These are phyloP conservation scores for Sanghuangporus baumii DNA, from an alignment of 1,284 basidiomycete genomes.

Conservation along the genomic window DNA sequence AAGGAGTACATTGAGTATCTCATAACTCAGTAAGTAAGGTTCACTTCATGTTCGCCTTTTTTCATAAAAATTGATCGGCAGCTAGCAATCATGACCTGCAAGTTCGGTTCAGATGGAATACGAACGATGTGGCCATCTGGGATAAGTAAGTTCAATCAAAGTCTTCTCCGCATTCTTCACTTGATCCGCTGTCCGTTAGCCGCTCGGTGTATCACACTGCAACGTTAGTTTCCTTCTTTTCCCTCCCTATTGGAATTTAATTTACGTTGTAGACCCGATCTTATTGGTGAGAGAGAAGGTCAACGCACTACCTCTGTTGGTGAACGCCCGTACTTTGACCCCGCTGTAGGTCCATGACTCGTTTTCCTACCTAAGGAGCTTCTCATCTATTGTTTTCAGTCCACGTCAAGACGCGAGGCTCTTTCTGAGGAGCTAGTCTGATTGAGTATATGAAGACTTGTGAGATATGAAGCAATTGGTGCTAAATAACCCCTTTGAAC, in stretches of 20 bases:
- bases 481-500: no score
- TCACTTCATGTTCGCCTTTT: not conserved
- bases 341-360: not conserved
- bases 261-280: not conserved
- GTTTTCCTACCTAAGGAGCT: not conserved
- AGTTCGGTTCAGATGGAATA: conserved; percentile 40
- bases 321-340: conserved; percentile 13
- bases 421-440: not conserved
- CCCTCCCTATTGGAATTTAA: not conserved
- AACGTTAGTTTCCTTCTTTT: conserved; percentile 9
- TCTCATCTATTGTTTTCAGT: not conserved
- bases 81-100: no score
- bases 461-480: no score
- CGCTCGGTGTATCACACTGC: conserved; percentile 17
- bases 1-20: conserved; percentile 25
- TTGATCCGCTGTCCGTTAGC: not conserved
- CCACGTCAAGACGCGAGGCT: conserved; percentile 9
- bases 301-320: conserved; percentile 10
- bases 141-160: conserved; percentile 27
- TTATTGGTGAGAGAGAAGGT: conserved; percentile 7
- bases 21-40: conserved; percentile 15
- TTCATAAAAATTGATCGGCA: no score
- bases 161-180: not conserved
- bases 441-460: not conserved
- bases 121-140: conserved; percentile 36